Evolutionary conservation across 2,329 filamentous ascomycete species (phyloP), one percentile per base, ranked within the genome.

Genomic region (Basipetospora chlamydospora): DNA sequence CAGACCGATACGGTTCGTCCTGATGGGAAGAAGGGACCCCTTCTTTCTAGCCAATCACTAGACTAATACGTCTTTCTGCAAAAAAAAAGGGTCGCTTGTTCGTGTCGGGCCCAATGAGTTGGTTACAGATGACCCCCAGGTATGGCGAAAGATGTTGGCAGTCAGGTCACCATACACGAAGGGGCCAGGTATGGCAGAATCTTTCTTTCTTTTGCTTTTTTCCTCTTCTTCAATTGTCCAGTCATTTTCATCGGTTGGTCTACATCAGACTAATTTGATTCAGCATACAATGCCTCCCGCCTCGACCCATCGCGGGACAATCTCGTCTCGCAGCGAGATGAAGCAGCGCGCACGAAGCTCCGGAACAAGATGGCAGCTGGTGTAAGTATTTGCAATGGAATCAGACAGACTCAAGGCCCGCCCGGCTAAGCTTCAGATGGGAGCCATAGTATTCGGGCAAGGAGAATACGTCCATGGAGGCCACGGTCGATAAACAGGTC

Each of bases 261-360:
- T 0, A 42, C 41, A 1, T 70, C 37, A 51, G 47, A 36, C 35
- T 52, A 20, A 44, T 48, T 26, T 47, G 42, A 15, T 42, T 44
- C 37, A 41, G 45, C 64, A 56, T 70, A 70, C 44, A 53, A 59
- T 38, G 61, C 58, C 5, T 56, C 64, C 37, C 58, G 62, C 9
- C 57, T 77, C 41, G 63, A 75, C 39, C 64, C 67, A 0, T 57
- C 64, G 12, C 54, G 61, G 18, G 64, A 73, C 42, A 71, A 67
- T 39, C 57, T 75, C 4, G 60, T 73, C 22, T 68, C 64, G 1
- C 54, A 61, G 26, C 55, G 61, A 28, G 57, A 73, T 39, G 64
- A 67, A 28, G 56, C 48, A 11, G 50, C 53, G 30, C 68, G 64
- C 48, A 49, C 46, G 5, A 45, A 48, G 30, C 46, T 66, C 23